These are phyloP conservation scores for Globisporangium camurandrum DNA, from an alignment of 352 stramenopile genomes.

Conservation along the genomic window DNA sequence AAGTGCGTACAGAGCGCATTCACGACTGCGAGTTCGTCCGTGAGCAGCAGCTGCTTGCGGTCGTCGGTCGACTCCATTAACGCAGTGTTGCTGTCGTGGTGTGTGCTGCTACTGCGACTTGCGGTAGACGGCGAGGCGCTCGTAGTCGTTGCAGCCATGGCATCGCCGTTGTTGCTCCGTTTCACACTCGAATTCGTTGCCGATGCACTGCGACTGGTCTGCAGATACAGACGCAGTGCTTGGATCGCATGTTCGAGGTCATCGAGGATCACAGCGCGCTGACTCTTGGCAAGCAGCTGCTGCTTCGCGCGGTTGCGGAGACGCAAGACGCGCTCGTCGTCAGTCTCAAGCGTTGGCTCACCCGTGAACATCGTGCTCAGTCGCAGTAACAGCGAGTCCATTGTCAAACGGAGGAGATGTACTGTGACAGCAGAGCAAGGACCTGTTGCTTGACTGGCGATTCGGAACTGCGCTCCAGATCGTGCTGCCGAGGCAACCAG, in stretches of 20 bases:
- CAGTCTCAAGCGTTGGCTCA: slow-evolving; percentile 44
- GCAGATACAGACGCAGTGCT: slow-evolving; percentile 44
- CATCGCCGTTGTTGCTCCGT: no score
- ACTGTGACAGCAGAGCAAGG: neutral
- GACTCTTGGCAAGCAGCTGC: slow-evolving; percentile 64
- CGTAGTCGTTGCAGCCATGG: no score
- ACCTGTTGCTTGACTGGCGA: neutral
- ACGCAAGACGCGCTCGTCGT: slow-evolving; percentile 36
- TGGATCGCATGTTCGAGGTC: slow-evolving; percentile 66
- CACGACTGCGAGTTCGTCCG: slow-evolving; percentile 59
- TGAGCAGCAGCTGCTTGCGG: slow-evolving; percentile 53
- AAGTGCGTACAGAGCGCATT: slow-evolving; percentile 66
- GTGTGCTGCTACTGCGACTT: slow-evolving; percentile 8
- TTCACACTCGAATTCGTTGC: no score
- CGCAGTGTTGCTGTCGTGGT: slow-evolving; percentile 6
- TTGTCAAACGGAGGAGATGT: no score
- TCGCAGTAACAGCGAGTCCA: slow-evolving; percentile 53
- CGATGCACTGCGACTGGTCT: slow-evolving; percentile 19
- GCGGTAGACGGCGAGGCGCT: slow-evolving; percentile 15
- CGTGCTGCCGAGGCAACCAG: neutral
- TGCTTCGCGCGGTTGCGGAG: slow-evolving; percentile 46
- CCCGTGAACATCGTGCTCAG: slow-evolving; percentile 37
- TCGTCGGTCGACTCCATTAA: slow-evolving; percentile 79
- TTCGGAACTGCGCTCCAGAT: neutral
- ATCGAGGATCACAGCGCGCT: slow-evolving; percentile 71